A percentile compares a stretch with the other conserved stretches of the same genome.
Evolutionary conservation across 176 grass and related monocot genomes (phyloP).

Genomic region (Coix lacrymajobi): DNA sequence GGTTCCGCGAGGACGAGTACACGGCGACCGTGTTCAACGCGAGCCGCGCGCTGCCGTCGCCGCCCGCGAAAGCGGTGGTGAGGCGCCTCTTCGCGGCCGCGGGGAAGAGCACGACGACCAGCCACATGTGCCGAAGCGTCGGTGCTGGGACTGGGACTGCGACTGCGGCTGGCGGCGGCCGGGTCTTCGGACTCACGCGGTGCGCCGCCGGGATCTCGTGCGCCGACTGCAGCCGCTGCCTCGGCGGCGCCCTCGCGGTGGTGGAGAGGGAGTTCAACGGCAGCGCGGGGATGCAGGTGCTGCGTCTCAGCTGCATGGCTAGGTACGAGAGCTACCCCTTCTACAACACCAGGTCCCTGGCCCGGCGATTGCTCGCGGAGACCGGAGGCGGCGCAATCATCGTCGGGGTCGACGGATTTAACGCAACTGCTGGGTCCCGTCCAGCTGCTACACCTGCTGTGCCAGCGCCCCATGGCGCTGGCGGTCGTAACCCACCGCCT

Average conservation of each 20-base stretch:
- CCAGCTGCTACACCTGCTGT: background rate
- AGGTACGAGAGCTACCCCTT: slow-evolving; percentile 14
- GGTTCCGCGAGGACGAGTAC: background rate
- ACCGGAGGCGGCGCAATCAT: no score
- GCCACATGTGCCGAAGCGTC: background rate
- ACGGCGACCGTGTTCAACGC: background rate
- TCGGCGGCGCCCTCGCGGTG: background rate
- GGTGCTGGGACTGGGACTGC: background rate
- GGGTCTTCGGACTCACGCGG: background rate
- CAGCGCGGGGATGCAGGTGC: background rate
- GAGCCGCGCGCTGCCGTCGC: background rate
- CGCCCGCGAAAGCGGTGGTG: background rate
- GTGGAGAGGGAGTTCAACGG: background rate
- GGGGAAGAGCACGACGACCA: background rate
- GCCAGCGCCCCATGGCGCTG: background rate
- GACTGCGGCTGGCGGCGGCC: no score
- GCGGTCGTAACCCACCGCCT: background rate
- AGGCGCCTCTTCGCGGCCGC: background rate
- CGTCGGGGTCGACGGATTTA: no score
- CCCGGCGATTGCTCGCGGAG: background rate
- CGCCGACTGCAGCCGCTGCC: background rate
- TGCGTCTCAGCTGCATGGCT: slow-evolving; percentile 14
- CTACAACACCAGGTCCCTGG: background rate
- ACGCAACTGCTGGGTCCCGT: background rate
- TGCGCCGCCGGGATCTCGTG: background rate